Conservation (phyloP, 257 asterid genomes). For the Solanum ahanhuiri region DNA sequence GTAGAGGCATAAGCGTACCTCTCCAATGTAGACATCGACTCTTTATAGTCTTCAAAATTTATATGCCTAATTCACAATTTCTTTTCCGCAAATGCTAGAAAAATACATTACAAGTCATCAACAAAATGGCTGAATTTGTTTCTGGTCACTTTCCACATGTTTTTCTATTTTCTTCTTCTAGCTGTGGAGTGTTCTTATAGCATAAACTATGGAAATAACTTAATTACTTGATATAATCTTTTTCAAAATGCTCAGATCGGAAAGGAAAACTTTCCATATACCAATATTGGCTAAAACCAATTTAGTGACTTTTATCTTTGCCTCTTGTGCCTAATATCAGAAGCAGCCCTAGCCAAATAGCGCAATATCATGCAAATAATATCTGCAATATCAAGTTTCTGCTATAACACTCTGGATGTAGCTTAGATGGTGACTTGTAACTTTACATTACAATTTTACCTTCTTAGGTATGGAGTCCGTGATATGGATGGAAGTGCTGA, state of each 20-base stretch:
- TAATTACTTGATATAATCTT: neutral
- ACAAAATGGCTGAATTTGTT: neutral
- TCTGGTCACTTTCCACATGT: neutral
- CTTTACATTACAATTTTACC: constrained; percentile 1
- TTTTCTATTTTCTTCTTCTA: neutral
- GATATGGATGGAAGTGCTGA: constrained; percentile 67
- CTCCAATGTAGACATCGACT: neutral
- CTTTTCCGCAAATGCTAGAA: neutral
- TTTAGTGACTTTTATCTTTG: neutral
- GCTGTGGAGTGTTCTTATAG: neutral
- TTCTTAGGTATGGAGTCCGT: constrained; percentile 51
- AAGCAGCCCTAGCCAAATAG: neutral
- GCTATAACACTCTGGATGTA: neutral
- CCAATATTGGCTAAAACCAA: neutral
- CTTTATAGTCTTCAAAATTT: neutral
- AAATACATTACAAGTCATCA: neutral
- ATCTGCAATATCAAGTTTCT: neutral
- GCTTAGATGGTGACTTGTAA: neutral
- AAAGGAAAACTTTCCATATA: neutral
- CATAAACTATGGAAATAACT: neutral
- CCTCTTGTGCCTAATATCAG: neutral
- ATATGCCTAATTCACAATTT: neutral
- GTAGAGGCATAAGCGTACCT: neutral
- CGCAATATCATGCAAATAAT: neutral
- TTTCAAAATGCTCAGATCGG: neutral